These are phyloP conservation scores for Vitellaria paradoxa DNA, from an alignment of 179 eudicot genomes.

Conservation along the genomic window DNA sequence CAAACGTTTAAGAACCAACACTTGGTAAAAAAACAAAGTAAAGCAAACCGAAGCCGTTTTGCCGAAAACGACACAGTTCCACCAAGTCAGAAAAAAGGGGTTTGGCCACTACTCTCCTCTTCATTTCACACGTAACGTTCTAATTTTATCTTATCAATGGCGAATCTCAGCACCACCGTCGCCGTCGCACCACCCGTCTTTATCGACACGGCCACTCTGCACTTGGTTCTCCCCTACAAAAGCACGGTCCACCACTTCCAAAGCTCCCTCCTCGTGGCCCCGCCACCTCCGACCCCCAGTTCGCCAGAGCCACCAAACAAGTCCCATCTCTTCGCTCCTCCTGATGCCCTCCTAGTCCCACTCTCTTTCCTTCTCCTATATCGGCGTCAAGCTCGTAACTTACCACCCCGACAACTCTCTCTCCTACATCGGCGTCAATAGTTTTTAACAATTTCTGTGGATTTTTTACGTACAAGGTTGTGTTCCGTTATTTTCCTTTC, in stretches of 20 bases:
- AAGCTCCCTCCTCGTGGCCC: conserved; percentile 57
- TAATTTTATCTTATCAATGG: neutral
- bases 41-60: too few species aligned
- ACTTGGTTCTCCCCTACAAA: conserved; percentile 52
- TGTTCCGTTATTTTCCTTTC: too few species aligned
- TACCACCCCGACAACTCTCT: conserved; percentile 51
- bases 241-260: conserved; percentile 65
- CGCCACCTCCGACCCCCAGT: conserved; percentile 55
- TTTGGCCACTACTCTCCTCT: too few species aligned
- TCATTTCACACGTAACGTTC: too few species aligned
- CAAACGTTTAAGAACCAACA: too few species aligned
- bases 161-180: conserved; percentile 1
- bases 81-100: too few species aligned
- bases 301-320: conserved; percentile 66
- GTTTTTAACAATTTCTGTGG: too few species aligned
- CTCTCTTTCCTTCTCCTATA: conserved; percentile 71
- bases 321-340: conserved; percentile 63
- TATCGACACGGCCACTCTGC: conserved; percentile 63
- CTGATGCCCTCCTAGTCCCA: conserved; percentile 93
- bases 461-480: too few species aligned
- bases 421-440: too few species aligned
- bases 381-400: conserved; percentile 82
- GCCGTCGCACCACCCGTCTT: conserved; percentile 39
- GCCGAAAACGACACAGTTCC: too few species aligned
- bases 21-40: too few species aligned